Percentiles rank a stretch among this genome's conserved stretches.
Conservation (phyloP, 805 yeast species). For the Kuraishia hungarica region DNA sequence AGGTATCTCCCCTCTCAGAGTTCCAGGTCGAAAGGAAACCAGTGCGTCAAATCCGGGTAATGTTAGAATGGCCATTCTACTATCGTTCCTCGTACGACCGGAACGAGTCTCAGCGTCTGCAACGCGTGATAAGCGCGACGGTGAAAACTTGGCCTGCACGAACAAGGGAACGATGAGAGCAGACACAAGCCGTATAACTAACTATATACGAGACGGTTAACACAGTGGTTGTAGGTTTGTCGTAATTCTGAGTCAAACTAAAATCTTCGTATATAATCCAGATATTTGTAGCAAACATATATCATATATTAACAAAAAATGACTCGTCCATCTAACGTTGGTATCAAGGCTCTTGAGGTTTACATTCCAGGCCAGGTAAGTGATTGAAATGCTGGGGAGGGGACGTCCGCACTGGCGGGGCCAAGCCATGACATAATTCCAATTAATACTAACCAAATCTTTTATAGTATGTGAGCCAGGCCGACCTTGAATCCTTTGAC, state of each 20-base stretch:
- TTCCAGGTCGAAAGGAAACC: background rate
- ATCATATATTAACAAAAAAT: slow-evolving; percentile 7
- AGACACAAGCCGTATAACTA: background rate
- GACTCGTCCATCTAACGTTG: slow-evolving; percentile 71
- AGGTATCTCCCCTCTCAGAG: background rate
- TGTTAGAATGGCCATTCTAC: background rate
- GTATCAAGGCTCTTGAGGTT: slow-evolving; percentile 93
- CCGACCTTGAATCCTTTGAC: slow-evolving; percentile 77
- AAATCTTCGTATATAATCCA: background rate
- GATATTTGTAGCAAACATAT: background rate
- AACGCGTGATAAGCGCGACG: background rate
- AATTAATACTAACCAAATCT: background rate
- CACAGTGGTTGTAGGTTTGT: too few species aligned
- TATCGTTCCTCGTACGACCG: background rate
- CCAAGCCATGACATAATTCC: too few species aligned
- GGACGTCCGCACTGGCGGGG: too few species aligned
- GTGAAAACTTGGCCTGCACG: background rate
- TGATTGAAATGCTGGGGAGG: too few species aligned
- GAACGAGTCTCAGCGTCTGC: background rate
- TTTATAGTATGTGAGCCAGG: slow-evolving; percentile 67
- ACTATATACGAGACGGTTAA: too few species aligned
- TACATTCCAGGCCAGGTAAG: slow-evolving; percentile 74
- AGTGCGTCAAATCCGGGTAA: background rate
- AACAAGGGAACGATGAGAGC: background rate
- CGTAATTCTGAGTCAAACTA: too few species aligned